phyloP scores from a whole-genome alignment of 1,139 yeast genomes.

The Pneumocystis murina region DNA sequence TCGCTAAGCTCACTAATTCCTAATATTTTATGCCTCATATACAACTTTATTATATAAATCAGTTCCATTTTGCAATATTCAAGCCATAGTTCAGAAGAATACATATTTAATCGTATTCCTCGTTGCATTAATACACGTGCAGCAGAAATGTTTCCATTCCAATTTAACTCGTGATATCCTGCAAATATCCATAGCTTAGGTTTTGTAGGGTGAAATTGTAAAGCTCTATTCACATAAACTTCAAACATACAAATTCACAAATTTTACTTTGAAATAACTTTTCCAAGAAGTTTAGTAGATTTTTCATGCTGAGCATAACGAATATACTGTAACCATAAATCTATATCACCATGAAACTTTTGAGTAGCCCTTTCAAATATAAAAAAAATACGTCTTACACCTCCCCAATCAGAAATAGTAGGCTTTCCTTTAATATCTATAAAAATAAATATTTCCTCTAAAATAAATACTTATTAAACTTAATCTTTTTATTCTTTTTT shows the following conservation, averaged over 20 bases:
- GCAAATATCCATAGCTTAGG: constrained; percentile 88
- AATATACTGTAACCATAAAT: constrained; percentile 66
- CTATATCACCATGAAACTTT: constrained; percentile 63
- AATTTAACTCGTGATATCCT: constrained; percentile 84
- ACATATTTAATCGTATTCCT: constrained; percentile 70
- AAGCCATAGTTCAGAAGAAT: constrained; percentile 59
- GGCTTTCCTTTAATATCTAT: constrained; percentile 27
- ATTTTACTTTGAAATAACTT: constrained; percentile 44
- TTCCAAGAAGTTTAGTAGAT: constrained; percentile 66
- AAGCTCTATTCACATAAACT: constrained; percentile 27
- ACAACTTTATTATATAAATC: constrained; percentile 64
- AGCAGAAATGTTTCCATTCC: constrained; percentile 75
- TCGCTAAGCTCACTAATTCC: constrained; percentile 27
- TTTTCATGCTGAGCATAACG: constrained; percentile 58
- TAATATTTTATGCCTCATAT: constrained; percentile 69
- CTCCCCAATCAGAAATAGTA: constrained; percentile 76
- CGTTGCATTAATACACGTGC: constrained; percentile 78
- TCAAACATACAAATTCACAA: background rate
- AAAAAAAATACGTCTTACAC: constrained; percentile 64
- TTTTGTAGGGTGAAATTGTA: constrained; percentile 82
- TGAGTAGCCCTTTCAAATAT: constrained; percentile 72
- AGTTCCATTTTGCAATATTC: constrained; percentile 81
- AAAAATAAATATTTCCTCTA: background rate
- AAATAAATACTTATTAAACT: constrained; percentile 16
- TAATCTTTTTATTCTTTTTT: constrained; percentile 53